Evolutionary conservation across 805 yeast species (phyloP).

Genomic region (Starmerella sirachaensis): DNA sequence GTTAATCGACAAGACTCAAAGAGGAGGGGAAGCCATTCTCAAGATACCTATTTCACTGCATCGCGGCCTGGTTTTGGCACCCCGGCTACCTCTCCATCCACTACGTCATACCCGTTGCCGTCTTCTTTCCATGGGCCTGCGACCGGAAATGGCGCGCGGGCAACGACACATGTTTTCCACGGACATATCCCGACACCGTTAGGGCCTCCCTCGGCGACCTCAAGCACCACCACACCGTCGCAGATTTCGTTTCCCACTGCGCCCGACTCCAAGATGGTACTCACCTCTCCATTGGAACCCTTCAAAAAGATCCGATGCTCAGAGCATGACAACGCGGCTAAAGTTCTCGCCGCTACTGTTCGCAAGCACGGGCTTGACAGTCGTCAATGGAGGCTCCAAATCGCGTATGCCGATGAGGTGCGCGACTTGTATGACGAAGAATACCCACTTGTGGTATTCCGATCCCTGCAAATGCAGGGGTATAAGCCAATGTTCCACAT

Average conservation of each 20-base stretch:
- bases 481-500: conserved; percentile 5
- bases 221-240: neutral
- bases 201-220: neutral
- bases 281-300: conserved; percentile 40
- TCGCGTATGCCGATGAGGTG: conserved; percentile 85
- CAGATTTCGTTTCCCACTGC: too few relatives aligned
- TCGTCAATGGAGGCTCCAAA: conserved; percentile 77
- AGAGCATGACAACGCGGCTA: conserved; percentile 81
- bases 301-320: conserved; percentile 74
- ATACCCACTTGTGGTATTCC: conserved; percentile 74
- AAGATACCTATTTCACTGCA: conserved; percentile 2
- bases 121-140: too few relatives aligned
- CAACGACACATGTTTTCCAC: too few relatives aligned
- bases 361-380: conserved; percentile 65
- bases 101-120: too few relatives aligned
- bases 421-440: conserved; percentile 72
- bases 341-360: conserved; percentile 79
- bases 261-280: conserved; percentile 8
- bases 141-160: too few relatives aligned
- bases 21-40: neutral
- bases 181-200: too few relatives aligned
- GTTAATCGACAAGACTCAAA: neutral
- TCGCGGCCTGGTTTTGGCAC: too few relatives aligned
- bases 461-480: conserved; percentile 55
- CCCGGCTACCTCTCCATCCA: too few relatives aligned